Base-by-base conservation (phyloP, 495 filamentous ascomycete species). In the Glutinoglossum americanum region DNA sequence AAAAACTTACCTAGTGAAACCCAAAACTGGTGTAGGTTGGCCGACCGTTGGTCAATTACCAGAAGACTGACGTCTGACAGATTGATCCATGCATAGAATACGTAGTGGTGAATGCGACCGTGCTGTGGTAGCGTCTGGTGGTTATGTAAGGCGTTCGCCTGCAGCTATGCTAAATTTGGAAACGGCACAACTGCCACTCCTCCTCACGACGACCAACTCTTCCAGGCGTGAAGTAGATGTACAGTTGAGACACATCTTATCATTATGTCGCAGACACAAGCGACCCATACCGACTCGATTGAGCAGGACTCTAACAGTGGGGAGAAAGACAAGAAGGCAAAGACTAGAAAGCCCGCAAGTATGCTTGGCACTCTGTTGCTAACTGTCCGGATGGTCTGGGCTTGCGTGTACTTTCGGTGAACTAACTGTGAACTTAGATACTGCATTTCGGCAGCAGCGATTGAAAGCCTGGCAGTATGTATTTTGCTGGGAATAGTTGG, bases 391-490 rank as follows among this genome's bases (percentile, higher is more conserved):
- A 17, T 32, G 37, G 6, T 49, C 30, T 25, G 27, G 15, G 27
- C 21, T 19, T 47, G 8, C 0, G 17, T 28, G 55, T 23, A 49
- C 39, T 17, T 58, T 28, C 32, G 8, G 44, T 35, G 26, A 56
- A 8, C 1, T 27, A 7, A 8, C 19, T 28, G 21, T 15, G 30
- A 37, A 11, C 10, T 21, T 25, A 39, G 85, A 94, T 73, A 95
- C 87, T 55, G 88, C 89, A 26, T 95, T 94, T 65, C 78, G 89
- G 59, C 89, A 94, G 66, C 89, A 95, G 64, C 79, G 89, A 64
- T 65, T 95, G 64, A 93, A 94, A 70, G 89, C 89, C 69, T 95
- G 89, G 89, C 89, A 95, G 82, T 89, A 71, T 72, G 82, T 72
- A 41, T 23, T 51, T 19, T 53, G 28, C 39, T 37, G 21, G 25